Conservation (phyloP, 2,329 filamentous ascomycete genomes). For the Mariannaea sp. region DNA sequence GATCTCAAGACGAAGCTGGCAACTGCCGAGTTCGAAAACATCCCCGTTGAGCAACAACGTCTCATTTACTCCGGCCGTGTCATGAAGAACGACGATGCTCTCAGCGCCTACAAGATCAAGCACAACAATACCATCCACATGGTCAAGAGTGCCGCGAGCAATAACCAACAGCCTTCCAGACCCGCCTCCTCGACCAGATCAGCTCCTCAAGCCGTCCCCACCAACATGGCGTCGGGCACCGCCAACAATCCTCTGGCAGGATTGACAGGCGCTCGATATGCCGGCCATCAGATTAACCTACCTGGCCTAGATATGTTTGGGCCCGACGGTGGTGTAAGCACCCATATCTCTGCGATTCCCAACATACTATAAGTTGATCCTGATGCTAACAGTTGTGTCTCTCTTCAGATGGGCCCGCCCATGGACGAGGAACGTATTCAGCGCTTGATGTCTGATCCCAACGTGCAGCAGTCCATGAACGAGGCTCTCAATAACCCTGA, state of each 20-base stretch:
- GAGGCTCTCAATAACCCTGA: constrained; percentile 95
- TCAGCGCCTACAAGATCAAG: constrained; percentile 92
- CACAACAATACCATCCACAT: constrained; percentile 93
- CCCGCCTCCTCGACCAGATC: constrained; percentile 49
- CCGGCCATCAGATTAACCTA: constrained; percentile 81
- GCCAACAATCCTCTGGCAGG: constrained; percentile 90
- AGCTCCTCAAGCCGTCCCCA: constrained; percentile 55
- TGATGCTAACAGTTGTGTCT: constrained; percentile 16
- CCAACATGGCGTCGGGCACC: constrained; percentile 80
- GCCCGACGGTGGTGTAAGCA: constrained; percentile 87
- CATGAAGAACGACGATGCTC: constrained; percentile 89
- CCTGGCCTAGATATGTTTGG: constrained; percentile 90
- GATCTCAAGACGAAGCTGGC: constrained; percentile 92
- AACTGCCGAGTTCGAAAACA: constrained; percentile 79
- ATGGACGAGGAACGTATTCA: constrained; percentile 80
- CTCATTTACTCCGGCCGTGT: constrained; percentile 97
- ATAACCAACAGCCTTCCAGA: constrained; percentile 54
- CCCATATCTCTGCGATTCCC: constrained; percentile 1
- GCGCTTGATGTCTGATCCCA: constrained; percentile 85
- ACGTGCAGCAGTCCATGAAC: constrained; percentile 85
- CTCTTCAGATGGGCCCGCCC: constrained; percentile 81
- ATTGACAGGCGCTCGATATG: constrained; percentile 90
- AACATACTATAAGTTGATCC: neutral
- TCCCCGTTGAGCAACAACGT: constrained; percentile 85
- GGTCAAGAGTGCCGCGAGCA: constrained; percentile 95